These are phyloP conservation scores for Teunomyces kruisii DNA, from an alignment of 805 yeast genomes.

Conservation along the genomic window DNA sequence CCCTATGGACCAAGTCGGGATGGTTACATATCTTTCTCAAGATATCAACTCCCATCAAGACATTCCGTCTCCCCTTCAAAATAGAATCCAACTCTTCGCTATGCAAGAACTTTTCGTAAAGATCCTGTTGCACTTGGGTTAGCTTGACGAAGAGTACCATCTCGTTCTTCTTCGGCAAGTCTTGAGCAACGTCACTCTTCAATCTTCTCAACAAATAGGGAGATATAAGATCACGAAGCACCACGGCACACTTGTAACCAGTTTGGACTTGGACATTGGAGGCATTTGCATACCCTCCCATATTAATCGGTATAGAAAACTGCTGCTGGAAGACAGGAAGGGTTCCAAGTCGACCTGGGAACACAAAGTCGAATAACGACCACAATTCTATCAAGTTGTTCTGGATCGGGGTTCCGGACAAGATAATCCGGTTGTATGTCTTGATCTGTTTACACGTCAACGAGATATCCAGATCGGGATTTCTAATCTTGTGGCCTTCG, in stretches of 20 bases:
- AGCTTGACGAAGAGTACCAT: conserved; percentile 90
- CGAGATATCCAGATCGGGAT: conserved; percentile 89
- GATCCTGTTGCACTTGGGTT: conserved; percentile 70
- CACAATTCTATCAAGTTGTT: conserved; percentile 89
- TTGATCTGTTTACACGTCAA: conserved; percentile 79
- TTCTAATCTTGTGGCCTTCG: conserved; percentile 96
- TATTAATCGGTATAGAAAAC: conserved; percentile 86
- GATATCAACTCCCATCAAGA: conserved; percentile 85
- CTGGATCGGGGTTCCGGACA: conserved; percentile 97
- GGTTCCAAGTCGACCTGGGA: conserved; percentile 93
- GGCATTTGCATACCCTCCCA: conserved; percentile 99
- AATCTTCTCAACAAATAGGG: conserved; percentile 87
- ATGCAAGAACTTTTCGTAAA: conserved; percentile 71
- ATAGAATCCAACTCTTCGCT: conserved; percentile 76
- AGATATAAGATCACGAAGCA: conserved; percentile 80
- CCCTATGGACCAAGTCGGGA: conserved; percentile 74
- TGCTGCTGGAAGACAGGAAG: conserved; percentile 92
- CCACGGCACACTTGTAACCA: conserved; percentile 93
- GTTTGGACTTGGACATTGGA: conserved; percentile 94
- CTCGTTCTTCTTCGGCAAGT: conserved; percentile 88
- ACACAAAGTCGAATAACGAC: conserved; percentile 93
- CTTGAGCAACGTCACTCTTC: conserved; percentile 93
- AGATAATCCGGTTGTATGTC: conserved; percentile 81
- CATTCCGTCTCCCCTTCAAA: conserved; percentile 72
- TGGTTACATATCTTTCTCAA: conserved; percentile 93